phyloP scores from a whole-genome alignment of 257 asterid genomes.

The Oldenlandia corymbosa region DNA sequence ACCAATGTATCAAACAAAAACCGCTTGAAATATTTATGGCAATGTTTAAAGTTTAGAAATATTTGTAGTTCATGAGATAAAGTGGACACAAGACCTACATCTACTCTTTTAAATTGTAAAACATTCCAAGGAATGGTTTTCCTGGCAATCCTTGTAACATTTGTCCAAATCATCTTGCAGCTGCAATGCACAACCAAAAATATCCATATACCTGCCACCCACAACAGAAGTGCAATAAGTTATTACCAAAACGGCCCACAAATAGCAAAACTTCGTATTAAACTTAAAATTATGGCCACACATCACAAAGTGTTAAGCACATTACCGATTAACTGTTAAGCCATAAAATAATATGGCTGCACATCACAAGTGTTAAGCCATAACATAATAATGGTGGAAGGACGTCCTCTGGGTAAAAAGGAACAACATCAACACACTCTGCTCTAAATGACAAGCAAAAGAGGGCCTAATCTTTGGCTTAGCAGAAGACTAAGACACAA shows the following conservation, averaged over 20 bases:
- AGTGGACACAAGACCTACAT: conserved; percentile 8
- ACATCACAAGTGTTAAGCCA: too few species aligned
- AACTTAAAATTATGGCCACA: conserved; percentile 1
- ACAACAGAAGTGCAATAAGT: conserved; percentile 9
- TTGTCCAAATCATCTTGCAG: conserved; percentile 30
- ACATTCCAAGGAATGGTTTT: conserved; percentile 20
- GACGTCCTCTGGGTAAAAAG: too few species aligned
- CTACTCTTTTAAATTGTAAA: conserved; percentile 18
- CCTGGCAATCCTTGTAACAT: conserved; percentile 31
- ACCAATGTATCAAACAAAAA: not conserved
- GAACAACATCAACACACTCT: too few species aligned
- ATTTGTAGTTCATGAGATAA: not conserved
- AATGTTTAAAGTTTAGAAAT: not conserved
- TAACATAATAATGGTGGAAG: too few species aligned
- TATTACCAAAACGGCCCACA: conserved; percentile 6
- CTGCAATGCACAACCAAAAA: conserved; percentile 29
- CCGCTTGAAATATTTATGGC: not conserved
- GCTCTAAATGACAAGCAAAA: too few species aligned
- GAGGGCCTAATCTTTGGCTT: too few species aligned
- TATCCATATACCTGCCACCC: conserved; percentile 66
- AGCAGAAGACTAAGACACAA: too few species aligned
- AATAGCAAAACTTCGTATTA: conserved; percentile 10
- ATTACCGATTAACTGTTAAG: too few species aligned
- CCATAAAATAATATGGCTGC: too few species aligned
- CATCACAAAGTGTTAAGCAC: too few species aligned